These are phyloP conservation scores for Dipteronia sinensis DNA, from an alignment of 345 rosid species.

Conservation along the genomic window DNA sequence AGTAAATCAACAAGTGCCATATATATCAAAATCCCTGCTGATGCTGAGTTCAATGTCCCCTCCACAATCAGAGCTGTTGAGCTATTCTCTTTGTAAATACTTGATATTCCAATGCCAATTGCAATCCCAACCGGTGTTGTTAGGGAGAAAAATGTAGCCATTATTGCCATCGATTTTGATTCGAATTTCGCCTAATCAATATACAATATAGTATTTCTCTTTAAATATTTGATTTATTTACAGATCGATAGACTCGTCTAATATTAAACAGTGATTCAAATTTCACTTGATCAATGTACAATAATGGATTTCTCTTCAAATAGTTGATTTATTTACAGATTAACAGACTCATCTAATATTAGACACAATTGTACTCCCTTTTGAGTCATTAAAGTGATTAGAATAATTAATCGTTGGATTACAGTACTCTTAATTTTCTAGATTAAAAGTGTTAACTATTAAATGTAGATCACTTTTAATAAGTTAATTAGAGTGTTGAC, in stretches of 20 bases:
- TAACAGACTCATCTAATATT: too few relatives aligned
- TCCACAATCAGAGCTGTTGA: conserved; percentile 53
- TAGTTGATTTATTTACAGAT: too few relatives aligned
- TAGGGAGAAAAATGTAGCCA: conserved; percentile 74
- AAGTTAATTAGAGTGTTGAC: conserved; percentile 18
- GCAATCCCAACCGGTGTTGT: conserved; percentile 67
- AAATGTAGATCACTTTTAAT: background rate
- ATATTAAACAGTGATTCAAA: conserved; percentile 27
- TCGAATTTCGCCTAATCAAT: conserved; percentile 50
- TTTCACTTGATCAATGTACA: conserved; percentile 39
- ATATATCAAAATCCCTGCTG: conserved; percentile 73
- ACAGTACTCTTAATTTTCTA: too few relatives aligned
- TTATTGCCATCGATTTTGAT: conserved; percentile 46
- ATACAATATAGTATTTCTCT: too few relatives aligned
- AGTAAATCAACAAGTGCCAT: conserved; percentile 88
- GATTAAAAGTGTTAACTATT: too few relatives aligned
- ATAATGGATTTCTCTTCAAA: too few relatives aligned
- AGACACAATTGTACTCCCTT: background rate
- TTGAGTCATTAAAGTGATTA: background rate
- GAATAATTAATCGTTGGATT: background rate
- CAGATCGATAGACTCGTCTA: too few relatives aligned
- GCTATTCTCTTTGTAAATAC: conserved; percentile 45
- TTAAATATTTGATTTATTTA: too few relatives aligned
- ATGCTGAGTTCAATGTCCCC: conserved; percentile 64
- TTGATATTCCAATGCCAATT: conserved; percentile 58